These are phyloP conservation scores for Tulasnella sp. DNA, from an alignment of 768 basidiomycete species.

Conservation along the genomic window DNA sequence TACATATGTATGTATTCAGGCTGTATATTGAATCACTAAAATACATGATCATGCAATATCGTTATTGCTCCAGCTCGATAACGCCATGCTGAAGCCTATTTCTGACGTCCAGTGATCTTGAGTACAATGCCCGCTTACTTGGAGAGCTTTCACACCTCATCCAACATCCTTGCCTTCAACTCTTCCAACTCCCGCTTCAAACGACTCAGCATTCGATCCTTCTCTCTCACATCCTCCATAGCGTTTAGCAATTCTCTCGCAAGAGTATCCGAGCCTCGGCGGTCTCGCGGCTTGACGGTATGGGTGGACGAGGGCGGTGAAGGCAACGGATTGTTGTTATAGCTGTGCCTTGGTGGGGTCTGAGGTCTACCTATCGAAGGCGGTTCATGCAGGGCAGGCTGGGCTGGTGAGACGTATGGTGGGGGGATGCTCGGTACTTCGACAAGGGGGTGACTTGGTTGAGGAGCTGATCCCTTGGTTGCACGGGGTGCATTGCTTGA, in stretches of 20 bases:
- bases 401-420: neutral
- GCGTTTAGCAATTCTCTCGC: neutral
- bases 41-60: too few relatives aligned
- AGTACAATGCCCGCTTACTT: too few relatives aligned
- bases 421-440: neutral
- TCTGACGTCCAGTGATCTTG: too few relatives aligned
- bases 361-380: neutral
- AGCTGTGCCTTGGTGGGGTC: neutral
- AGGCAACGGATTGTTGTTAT: neutral
- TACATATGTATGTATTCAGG: too few relatives aligned
- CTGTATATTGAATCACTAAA: too few relatives aligned
- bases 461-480: neutral
- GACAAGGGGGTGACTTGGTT: neutral
- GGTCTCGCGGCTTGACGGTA: neutral
- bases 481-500: neutral
- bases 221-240: slow-evolving; percentile 5
- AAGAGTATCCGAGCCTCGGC: neutral
- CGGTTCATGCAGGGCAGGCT: neutral
- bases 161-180: slow-evolving; percentile 5
- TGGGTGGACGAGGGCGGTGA: slow-evolving; percentile 7
- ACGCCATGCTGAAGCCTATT: too few relatives aligned
- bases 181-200: slow-evolving; percentile 1
- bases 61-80: too few relatives aligned
- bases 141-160: neutral
- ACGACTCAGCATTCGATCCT: neutral